These are phyloP conservation scores for Agrocybe chaxingu DNA, from an alignment of 768 basidiomycete species.

Conservation along the genomic window DNA sequence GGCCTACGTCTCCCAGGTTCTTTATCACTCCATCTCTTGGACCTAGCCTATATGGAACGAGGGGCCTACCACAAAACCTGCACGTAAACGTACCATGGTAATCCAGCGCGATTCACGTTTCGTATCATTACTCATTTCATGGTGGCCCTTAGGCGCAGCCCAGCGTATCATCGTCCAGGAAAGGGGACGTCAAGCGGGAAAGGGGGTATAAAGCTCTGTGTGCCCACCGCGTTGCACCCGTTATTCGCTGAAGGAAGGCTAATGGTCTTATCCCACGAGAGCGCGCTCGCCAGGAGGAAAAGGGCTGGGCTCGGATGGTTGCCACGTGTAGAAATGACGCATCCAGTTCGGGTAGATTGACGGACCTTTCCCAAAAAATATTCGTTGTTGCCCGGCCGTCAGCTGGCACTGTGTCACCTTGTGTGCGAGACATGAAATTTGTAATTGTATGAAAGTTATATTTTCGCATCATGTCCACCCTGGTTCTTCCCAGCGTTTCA, in stretches of 20 bases:
- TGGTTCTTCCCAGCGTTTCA: constrained; percentile 24
- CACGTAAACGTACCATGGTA: constrained; percentile 6
- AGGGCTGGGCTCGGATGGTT: constrained; percentile 14
- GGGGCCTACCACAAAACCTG: constrained; percentile 9
- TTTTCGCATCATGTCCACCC: constrained; percentile 24
- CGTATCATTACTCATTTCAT: too few species aligned
- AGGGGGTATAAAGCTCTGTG: constrained; percentile 4
- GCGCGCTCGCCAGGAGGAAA: constrained; percentile 8
- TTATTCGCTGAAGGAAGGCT: constrained; percentile 11
- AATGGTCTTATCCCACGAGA: constrained; percentile 6
- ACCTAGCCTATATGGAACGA: constrained; percentile 13
- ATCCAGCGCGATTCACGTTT: constrained; percentile 9
- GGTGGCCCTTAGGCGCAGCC: too few species aligned
- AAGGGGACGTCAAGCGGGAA: constrained; percentile 5
- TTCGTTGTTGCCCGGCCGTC: constrained; percentile 1
- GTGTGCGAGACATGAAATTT: constrained; percentile 20
- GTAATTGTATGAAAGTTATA: constrained; percentile 17
- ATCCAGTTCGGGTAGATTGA: constrained; percentile 18
- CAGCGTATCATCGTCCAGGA: background rate
- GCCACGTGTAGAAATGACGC: constrained; percentile 19
- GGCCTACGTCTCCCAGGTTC: constrained; percentile 13
- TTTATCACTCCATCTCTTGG: constrained; percentile 9
- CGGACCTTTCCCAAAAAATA: constrained; percentile 6
- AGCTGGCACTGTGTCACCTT: constrained; percentile 7
- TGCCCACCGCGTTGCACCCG: constrained; percentile 6